Percentiles rank a stretch among this genome's conserved stretches.
phyloP scores from a whole-genome alignment of 2,329 filamentous ascomycete genomes.

The Trichoderma cornu-damae region DNA sequence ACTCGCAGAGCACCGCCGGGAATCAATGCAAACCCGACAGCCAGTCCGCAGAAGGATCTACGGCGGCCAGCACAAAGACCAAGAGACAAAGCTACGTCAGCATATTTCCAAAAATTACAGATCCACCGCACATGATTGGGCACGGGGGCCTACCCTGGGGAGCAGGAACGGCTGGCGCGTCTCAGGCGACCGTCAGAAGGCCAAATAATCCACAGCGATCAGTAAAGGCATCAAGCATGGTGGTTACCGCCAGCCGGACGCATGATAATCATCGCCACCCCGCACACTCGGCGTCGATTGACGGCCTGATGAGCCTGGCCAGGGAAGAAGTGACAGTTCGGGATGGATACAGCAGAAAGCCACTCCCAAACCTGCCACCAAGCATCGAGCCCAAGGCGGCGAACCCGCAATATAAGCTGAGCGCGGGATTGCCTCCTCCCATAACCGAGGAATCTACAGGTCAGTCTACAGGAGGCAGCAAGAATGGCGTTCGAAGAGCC shows the following conservation, averaged over 20 bases:
- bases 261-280: conserved; percentile 16
- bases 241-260: conserved; percentile 16
- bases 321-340: conserved; percentile 4
- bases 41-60: conserved; percentile 7
- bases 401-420: not conserved
- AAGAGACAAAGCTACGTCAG: conserved; percentile 25
- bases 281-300: conserved; percentile 23
- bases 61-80: conserved; percentile 20
- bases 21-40: not conserved
- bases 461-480: not conserved
- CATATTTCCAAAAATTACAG: conserved; percentile 24
- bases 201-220: not conserved
- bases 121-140: conserved; percentile 17
- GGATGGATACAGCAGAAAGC: conserved; percentile 10
- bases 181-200: not conserved
- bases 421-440: not conserved
- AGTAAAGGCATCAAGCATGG: conserved; percentile 25
- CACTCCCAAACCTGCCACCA: conserved; percentile 2
- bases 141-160: not conserved
- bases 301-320: conserved; percentile 22
- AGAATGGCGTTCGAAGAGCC: not conserved
- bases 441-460: conserved; percentile 12
- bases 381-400: not conserved
- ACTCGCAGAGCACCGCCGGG: not conserved
- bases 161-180: not conserved